These are phyloP conservation scores for Xerocomus amazonicus DNA, from an alignment of 1,284 basidiomycete genomes.

Conservation along the genomic window DNA sequence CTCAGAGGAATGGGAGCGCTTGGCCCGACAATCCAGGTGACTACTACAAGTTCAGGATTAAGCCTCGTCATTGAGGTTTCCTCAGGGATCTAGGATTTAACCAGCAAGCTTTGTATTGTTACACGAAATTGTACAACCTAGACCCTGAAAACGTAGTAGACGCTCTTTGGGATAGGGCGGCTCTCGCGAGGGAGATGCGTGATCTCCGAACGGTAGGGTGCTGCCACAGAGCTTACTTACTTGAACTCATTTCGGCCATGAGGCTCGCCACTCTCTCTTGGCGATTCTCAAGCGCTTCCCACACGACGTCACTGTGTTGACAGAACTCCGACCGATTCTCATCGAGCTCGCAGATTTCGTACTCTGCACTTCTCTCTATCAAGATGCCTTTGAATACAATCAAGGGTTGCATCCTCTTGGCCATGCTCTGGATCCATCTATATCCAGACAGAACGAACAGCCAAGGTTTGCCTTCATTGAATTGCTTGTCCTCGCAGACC, in stretches of 20 bases:
- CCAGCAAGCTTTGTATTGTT: slow-evolving; percentile 91
- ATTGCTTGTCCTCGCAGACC: slow-evolving; percentile 77
- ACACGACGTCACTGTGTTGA: slow-evolving; percentile 78
- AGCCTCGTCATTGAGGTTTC: slow-evolving; percentile 50
- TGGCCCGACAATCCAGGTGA: slow-evolving; percentile 75
- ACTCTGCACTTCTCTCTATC: slow-evolving; percentile 38
- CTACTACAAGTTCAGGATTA: not conserved
- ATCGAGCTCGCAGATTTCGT: slow-evolving; percentile 66
- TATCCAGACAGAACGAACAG: slow-evolving; percentile 35
- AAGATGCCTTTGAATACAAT: slow-evolving; percentile 46
- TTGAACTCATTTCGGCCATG: not conserved
- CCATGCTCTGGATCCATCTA: slow-evolving; percentile 58
- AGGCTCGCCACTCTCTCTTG: slow-evolving; percentile 76
- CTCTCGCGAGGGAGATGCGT: slow-evolving; percentile 74
- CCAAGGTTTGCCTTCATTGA: slow-evolving; percentile 58
- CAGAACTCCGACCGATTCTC: slow-evolving; percentile 60
- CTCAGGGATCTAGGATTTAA: slow-evolving; percentile 64
- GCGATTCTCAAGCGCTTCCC: slow-evolving; percentile 73
- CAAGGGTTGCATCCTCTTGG: slow-evolving; percentile 39
- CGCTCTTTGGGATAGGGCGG: slow-evolving; percentile 88
- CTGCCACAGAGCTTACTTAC: not conserved
- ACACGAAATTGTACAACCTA: slow-evolving; percentile 76
- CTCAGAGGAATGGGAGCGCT: slow-evolving; percentile 81
- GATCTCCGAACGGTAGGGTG: slow-evolving; percentile 60
- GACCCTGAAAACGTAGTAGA: slow-evolving; percentile 81